A percentile compares a stretch with the other conserved stretches of the same genome.
Evolutionary conservation across 2,329 filamentous ascomycete genomes (phyloP).

Genomic region (Penicillium sp.): DNA sequence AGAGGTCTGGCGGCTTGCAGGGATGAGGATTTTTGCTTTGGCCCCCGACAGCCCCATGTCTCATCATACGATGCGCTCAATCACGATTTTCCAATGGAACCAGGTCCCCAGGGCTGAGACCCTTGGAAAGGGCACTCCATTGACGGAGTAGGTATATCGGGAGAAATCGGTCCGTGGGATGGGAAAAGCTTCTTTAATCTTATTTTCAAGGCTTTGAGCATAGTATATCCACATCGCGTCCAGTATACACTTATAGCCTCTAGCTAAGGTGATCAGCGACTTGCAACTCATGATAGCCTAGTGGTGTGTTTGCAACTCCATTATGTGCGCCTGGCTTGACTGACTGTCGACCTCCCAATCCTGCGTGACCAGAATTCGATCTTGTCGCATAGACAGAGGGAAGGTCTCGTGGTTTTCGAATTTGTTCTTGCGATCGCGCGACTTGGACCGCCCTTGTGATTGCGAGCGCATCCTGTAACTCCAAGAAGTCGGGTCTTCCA

Average conservation of each 20-base stretch:
- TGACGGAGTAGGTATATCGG: not conserved
- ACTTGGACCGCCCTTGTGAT: not conserved
- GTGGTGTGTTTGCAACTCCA: not conserved
- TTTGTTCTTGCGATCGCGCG: not conserved
- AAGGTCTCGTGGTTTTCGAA: not conserved
- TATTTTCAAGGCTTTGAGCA: not conserved
- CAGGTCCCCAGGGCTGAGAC: too few species aligned
- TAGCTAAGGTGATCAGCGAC: not conserved
- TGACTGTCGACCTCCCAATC: slow-evolving; percentile 12
- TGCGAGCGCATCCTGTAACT: slow-evolving; percentile 6
- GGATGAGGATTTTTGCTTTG: not conserved
- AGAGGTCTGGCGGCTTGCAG: not conserved
- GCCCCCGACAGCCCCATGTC: not conserved
- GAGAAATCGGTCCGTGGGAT: not conserved
- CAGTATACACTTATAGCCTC: not conserved
- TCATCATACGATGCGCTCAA: not conserved
- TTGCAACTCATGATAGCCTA: not conserved
- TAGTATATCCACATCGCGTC: not conserved
- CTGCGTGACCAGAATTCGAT: slow-evolving; percentile 8
- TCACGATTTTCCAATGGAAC: not conserved
- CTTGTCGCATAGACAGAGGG: not conserved
- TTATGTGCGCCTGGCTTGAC: slow-evolving; percentile 9
- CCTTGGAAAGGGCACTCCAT: too few species aligned
- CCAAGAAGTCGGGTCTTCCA: slow-evolving; percentile 6
- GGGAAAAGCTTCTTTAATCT: not conserved